These are phyloP conservation scores for Plantago ovata DNA, from an alignment of 257 asterid species.

Conservation along the genomic window DNA sequence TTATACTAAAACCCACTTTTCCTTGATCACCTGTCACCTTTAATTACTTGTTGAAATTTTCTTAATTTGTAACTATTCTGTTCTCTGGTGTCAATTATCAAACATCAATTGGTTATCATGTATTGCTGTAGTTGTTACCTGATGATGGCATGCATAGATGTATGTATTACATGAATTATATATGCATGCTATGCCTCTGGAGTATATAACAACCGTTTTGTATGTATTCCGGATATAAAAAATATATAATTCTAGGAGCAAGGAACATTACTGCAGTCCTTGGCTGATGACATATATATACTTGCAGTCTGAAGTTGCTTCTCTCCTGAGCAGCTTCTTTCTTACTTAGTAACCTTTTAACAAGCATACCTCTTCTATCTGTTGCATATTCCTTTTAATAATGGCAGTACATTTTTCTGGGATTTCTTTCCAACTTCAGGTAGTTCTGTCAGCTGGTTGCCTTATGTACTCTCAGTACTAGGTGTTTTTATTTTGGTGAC, in stretches of 20 bases:
- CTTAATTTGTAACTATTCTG: neutral
- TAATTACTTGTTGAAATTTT: neutral
- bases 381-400: constrained; percentile 14
- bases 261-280: no score
- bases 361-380: neutral
- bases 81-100: neutral
- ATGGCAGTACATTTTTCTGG: neutral
- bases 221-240: no score
- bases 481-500: constrained; percentile 81
- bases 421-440: constrained; percentile 44
- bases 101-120: neutral
- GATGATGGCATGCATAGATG: neutral
- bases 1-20: no score
- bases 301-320: neutral
- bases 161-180: neutral
- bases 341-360: neutral
- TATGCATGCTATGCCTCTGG: no score
- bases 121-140: neutral
- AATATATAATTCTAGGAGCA: no score
- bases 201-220: no score
- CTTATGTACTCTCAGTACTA: constrained; percentile 61
- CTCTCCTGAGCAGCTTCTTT: constrained; percentile 2
- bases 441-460: constrained; percentile 83
- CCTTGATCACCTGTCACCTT: neutral
- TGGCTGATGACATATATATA: neutral